Evolutionary conservation across 192 early-diverging fungal species (phyloP).

Genomic region (Backusella parvicylindrica): DNA sequence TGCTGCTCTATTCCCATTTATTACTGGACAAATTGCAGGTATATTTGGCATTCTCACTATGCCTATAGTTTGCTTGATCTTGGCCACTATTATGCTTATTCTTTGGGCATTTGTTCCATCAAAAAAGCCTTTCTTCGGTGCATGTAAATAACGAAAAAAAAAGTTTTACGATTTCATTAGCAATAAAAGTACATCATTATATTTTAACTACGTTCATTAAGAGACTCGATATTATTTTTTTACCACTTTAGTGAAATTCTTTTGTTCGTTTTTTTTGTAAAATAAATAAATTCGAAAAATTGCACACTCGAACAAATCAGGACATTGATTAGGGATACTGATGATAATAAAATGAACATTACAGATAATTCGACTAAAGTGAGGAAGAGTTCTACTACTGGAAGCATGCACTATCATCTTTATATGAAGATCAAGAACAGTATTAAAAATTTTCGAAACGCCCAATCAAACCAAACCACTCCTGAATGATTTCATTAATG

Average conservation of each 20-base stretch:
- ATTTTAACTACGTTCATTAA: too few species aligned
- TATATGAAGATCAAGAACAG: not conserved
- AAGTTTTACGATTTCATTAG: not conserved
- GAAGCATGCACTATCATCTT: not conserved
- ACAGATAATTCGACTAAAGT: not conserved
- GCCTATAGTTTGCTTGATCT: conserved; percentile 10
- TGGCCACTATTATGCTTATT: conserved; percentile 6
- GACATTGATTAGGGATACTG: not conserved
- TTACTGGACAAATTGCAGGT: conserved; percentile 25
- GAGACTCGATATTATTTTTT: too few species aligned
- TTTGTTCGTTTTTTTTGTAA: too few species aligned
- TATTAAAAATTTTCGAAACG: too few species aligned
- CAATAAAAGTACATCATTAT: too few species aligned
- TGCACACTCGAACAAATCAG: not conserved
- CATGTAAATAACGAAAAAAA: not conserved
- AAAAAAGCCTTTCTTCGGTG: conserved; percentile 7
- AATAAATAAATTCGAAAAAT: too few species aligned
- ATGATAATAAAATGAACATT: not conserved
- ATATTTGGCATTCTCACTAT: conserved; percentile 23
- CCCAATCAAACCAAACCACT: too few species aligned
- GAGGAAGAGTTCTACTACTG: not conserved
- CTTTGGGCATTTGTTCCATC: conserved; percentile 8
- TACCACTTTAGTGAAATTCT: too few species aligned
- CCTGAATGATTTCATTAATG: not conserved
- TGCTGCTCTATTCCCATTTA: conserved; percentile 28